Conservation (phyloP, 2,329 filamentous ascomycete genomes). For the Aspergillus latus region DNA sequence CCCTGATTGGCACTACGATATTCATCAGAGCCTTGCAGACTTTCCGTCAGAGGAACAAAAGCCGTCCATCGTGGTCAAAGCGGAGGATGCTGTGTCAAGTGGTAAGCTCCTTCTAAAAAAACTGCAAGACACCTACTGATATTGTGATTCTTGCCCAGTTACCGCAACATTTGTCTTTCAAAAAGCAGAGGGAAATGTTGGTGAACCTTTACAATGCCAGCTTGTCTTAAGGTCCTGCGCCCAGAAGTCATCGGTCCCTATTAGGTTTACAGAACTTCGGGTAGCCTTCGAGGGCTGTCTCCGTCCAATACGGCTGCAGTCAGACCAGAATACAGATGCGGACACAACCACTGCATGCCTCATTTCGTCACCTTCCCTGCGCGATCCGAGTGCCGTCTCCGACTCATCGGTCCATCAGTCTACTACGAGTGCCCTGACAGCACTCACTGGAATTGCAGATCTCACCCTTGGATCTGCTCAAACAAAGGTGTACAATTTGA, state of each 20-base stretch:
- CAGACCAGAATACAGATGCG: constrained; percentile 29
- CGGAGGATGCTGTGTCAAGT: constrained; percentile 51
- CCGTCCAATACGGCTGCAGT: constrained; percentile 43
- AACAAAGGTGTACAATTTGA: constrained; percentile 69
- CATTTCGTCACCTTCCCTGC: constrained; percentile 35
- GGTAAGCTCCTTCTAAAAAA: constrained; percentile 28
- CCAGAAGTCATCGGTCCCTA: constrained; percentile 45
- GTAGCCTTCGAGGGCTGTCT: constrained; percentile 55
- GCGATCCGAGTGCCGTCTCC: constrained; percentile 31
- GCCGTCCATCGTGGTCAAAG: constrained; percentile 48
- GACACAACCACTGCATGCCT: constrained; percentile 25
- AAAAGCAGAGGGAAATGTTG: constrained; percentile 58
- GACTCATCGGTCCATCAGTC: constrained; percentile 33
- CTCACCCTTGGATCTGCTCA: constrained; percentile 67
- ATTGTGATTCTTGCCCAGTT: constrained; percentile 39
- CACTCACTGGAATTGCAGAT: constrained; percentile 60
- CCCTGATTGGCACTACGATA: constrained; percentile 44
- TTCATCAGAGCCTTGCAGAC: constrained; percentile 48
- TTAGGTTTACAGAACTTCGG: constrained; percentile 50
- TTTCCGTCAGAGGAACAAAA: constrained; percentile 42
- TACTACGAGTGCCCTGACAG: constrained; percentile 35
- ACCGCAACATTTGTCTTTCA: constrained; percentile 55
- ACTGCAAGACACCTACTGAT: constrained; percentile 18
- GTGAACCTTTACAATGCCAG: constrained; percentile 57
- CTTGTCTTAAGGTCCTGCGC: constrained; percentile 53